Conservation (phyloP, 257 asterid genomes). For the Solanum bulbocastanum region DNA sequence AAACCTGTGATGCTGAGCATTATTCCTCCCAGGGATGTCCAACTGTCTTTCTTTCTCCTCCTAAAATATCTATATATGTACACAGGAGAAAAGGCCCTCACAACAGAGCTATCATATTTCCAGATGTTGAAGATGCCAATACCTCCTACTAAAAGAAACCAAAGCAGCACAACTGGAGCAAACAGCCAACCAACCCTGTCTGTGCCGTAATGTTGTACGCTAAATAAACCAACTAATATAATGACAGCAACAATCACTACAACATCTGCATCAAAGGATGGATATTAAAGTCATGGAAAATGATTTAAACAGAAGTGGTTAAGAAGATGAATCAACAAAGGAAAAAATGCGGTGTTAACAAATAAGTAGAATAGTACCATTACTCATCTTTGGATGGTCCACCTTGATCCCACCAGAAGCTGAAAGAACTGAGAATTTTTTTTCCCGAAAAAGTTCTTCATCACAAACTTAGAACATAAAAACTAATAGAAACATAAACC, state of each 20-base stretch:
- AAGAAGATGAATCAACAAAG: neutral
- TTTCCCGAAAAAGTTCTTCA: conserved; percentile 4
- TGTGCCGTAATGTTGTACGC: conserved; percentile 95
- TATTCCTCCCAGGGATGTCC: conserved; percentile 97
- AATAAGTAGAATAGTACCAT: conserved; percentile 35
- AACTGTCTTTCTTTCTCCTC: conserved; percentile 46
- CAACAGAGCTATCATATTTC: conserved; percentile 66
- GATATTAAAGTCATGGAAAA: neutral
- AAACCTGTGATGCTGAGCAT: conserved; percentile 98
- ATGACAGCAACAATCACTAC: conserved; percentile 81
- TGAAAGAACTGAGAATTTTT: conserved; percentile 60
- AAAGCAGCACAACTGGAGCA: conserved; percentile 85
- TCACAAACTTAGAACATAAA: neutral
- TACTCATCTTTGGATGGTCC: conserved; percentile 77
- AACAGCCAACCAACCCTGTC: conserved; percentile 97
- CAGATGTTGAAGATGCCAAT: conserved; percentile 80
- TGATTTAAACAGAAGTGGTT: neutral
- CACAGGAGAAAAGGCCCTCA: conserved; percentile 79
- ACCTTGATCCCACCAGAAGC: conserved; percentile 94
- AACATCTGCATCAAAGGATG: conserved; percentile 43
- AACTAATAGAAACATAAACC: neutral
- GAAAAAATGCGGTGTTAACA: neutral
- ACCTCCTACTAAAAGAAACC: conserved; percentile 94
- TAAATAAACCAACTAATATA: conserved; percentile 80
- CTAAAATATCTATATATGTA: conserved; percentile 64